These are phyloP conservation scores for Holtermannia corniformis DNA, from an alignment of 768 basidiomycete genomes.

Conservation along the genomic window DNA sequence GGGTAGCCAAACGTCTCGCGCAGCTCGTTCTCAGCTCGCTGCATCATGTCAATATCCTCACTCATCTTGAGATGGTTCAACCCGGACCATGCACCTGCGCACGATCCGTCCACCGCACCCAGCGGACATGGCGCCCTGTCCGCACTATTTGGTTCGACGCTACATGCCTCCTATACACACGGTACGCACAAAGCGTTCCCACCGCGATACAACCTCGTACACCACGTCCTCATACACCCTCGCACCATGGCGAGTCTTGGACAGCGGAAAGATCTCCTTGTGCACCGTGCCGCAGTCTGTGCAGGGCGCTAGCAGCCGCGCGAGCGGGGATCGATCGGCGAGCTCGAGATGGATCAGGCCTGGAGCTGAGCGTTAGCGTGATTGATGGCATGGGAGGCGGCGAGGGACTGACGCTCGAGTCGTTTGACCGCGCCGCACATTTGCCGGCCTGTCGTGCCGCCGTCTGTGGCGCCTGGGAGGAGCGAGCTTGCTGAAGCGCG, in stretches of 20 bases:
- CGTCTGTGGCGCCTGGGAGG: conserved; percentile 21
- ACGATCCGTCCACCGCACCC: no score
- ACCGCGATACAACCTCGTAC: conserved; percentile 26
- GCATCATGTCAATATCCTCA: background rate
- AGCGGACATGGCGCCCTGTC: no score
- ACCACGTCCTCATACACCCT: conserved; percentile 25
- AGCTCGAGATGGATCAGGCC: conserved; percentile 40
- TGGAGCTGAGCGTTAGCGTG: no score
- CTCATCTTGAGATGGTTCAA: no score
- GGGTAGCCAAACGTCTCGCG: background rate
- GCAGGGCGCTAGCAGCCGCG: conserved; percentile 17
- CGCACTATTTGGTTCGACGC: background rate
- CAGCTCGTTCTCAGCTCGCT: background rate
- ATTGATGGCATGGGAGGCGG: no score
- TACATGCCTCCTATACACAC: background rate
- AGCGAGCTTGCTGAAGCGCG: conserved; percentile 3
- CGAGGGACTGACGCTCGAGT: conserved; percentile 31
- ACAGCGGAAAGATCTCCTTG: conserved; percentile 37
- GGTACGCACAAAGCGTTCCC: conserved; percentile 34
- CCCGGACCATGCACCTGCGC: no score
- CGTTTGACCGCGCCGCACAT: conserved; percentile 23
- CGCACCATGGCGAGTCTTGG: conserved; percentile 3
- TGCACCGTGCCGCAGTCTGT: conserved; percentile 32
- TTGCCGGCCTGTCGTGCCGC: conserved; percentile 3
- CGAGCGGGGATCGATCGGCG: conserved; percentile 17